Evolutionary conservation across 345 rosid species (phyloP), one percentile per base, ranked within the genome.

Genomic region (Camelina hispida): DNA sequence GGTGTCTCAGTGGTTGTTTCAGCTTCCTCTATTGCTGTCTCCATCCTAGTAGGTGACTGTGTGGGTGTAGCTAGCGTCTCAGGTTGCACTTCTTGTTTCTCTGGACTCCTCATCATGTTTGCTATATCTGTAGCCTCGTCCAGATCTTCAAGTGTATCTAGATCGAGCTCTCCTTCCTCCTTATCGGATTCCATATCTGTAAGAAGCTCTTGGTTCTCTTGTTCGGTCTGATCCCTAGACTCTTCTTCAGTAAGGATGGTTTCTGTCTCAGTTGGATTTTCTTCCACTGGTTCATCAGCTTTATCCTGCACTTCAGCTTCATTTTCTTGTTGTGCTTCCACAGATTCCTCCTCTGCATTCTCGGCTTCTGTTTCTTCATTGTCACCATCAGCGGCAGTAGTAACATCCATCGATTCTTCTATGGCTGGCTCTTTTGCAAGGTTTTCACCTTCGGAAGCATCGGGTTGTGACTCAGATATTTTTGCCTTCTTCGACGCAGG

Each of bases 111-210:
- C 25, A 65, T 72, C 64, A 79, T 55, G 71, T 70, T 77, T 28
- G 83, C 73, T 72, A 68, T 48, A 66, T 89, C 87, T 3, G 73
- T 72, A 38, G 69, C 79, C 7, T 82, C 96, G 28, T 87, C 96
- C 7, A 54, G 81, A 62, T 92, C 99, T 38, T 82, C 96, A 22
- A 83, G 66, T n/a, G 77, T 76, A 68, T 90, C 97, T 23, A 88
- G 81, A 44, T 80, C 65, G 51, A 88, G 73, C 81, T 94, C 99
- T 62, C 97, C 97, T 72, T 95, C 99, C 87, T 90, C 99, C 75
- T 78, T 89, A 75, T 95, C 99, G 11, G 83, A 80, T 55, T 87
- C 94, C 37, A 69, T 60, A 30, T 87, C 93, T 74, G 79, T 40
- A n/a, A 48, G 42, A 15, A 57, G 59, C 50, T 82, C 86, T 69